Evolutionary conservation across 768 basidiomycete species (phyloP), one percentile per base, ranked within the genome.

Genomic region (Leccinum variicolor): DNA sequence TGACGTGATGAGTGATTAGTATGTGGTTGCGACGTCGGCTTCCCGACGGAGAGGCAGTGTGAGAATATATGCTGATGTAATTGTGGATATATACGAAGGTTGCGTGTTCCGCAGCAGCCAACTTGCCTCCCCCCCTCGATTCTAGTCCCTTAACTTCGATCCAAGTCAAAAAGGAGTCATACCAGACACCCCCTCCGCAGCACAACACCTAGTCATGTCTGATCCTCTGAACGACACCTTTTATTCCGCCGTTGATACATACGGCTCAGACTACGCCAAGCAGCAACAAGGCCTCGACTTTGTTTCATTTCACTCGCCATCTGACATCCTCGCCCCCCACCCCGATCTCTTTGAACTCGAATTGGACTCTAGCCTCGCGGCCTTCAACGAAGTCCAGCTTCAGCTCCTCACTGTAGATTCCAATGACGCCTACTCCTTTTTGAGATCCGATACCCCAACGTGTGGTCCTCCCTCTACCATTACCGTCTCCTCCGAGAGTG

Each of bases 341-440:
- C 87, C 89, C 60, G 90, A 92, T 78, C 79, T 84, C 62, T 92
- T 93, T 76, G 91, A 92, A 70, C 81, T 82, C 52, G 91, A 93
- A 74, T 81, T 93, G 66, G 90, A 91, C 74, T 78, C 77, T 33
- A 81, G 77, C 75, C 82, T 90, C 66, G 83, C 83, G 65, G 84
- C 81, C 46, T 82, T 86, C 69, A 83, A 87, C 76, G 80, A 84
- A 61, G 74, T 77, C 70, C 79, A 84, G 66, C 77, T 84, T 55
- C 82, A 85, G 69, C 79, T 85, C 60, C 76, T 85, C 62, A 81
- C 82, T 65, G 82, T 88, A 60, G 83, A 84, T 70, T 80, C 79
- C 62, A 82, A 81, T 75, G 82, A 84, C 74, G 77, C 84, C 56
- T 89, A 85, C 77, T 77, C 80, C 63, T 81, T 81, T 74, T 77